Conservation (phyloP, 2,329 filamentous ascomycete genomes). For the Chaetomiaceae sp. region DNA sequence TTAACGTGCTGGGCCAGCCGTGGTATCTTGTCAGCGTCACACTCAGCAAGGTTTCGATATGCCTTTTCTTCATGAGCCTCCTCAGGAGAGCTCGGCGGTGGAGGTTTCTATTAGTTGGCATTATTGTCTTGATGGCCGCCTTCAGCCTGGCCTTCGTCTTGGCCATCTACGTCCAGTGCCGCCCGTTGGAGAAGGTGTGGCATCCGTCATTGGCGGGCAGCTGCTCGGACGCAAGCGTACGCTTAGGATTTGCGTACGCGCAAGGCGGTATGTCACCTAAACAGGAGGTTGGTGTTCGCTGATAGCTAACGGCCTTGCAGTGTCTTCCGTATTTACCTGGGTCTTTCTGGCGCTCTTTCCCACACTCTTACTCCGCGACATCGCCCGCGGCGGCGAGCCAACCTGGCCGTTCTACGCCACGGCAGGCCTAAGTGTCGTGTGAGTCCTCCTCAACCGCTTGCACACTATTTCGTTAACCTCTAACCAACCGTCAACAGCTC, state of each 20-base stretch:
- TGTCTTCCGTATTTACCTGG: conserved; percentile 33
- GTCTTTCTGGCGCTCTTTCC: conserved; percentile 33
- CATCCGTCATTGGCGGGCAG: conserved; percentile 24
- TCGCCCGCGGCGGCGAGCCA: conserved; percentile 25
- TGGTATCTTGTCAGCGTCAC: conserved; percentile 33
- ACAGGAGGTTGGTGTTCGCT: background rate
- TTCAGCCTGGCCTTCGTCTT: conserved; percentile 30
- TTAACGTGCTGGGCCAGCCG: conserved; percentile 32
- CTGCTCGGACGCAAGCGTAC: conserved; percentile 31
- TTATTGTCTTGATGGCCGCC: conserved; percentile 29
- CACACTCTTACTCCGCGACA: conserved; percentile 28
- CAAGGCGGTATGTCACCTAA: conserved; percentile 27
- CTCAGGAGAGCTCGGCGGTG: conserved; percentile 27
- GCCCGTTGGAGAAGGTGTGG: conserved; percentile 35
- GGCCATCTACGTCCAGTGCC: conserved; percentile 33
- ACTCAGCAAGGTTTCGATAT: conserved; percentile 34
- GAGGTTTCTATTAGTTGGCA: conserved; percentile 27
- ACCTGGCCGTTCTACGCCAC: conserved; percentile 33
- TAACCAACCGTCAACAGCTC: conserved; percentile 21
- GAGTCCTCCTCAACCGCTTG: conserved; percentile 9
- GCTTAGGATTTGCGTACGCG: conserved; percentile 31
- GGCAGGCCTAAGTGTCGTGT: conserved; percentile 28
- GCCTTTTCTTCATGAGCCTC: conserved; percentile 31
- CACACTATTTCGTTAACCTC: background rate
- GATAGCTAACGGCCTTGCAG: conserved; percentile 16